Conservation (phyloP, 108 stramenopile genomes). For the Fragilaria radians region DNA sequence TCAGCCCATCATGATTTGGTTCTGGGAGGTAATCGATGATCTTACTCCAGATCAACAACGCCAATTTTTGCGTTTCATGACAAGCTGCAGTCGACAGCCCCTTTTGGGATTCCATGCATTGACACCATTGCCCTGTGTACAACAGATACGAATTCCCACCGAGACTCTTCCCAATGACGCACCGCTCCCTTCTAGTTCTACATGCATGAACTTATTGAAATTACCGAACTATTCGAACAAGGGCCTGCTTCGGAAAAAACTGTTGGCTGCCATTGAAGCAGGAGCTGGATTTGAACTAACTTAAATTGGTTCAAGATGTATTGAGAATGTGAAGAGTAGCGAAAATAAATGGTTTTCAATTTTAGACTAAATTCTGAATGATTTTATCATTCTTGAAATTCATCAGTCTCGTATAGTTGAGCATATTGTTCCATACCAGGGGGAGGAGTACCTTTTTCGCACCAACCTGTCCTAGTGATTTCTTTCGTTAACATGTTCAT, state of each 20-base stretch:
- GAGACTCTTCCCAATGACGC: constrained; percentile 29
- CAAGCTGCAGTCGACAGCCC: constrained; percentile 92
- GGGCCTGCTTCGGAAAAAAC: constrained; percentile 80
- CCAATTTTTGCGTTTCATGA: constrained; percentile 91
- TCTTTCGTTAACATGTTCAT: constrained; percentile 9
- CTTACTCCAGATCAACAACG: constrained; percentile 84
- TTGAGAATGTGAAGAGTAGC: too few species aligned
- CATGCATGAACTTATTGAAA: constrained; percentile 98
- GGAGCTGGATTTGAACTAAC: constrained; percentile 97
- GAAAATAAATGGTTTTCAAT: too few species aligned
- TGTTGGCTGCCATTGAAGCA: constrained; percentile 91
- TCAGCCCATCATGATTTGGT: constrained; percentile 90
- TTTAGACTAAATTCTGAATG: too few species aligned
- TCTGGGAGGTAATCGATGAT: constrained; percentile 79
- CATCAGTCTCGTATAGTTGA: too few species aligned
- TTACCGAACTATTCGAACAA: constrained; percentile 89
- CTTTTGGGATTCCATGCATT: constrained; percentile 89
- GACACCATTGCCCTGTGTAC: constrained; percentile 86
- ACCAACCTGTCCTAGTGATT: not conserved
- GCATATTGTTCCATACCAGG: too few species aligned
- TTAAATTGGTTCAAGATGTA: too few species aligned
- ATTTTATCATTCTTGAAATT: too few species aligned
- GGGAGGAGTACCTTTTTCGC: not conserved
- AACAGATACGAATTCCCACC: constrained; percentile 75
- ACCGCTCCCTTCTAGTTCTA: constrained; percentile 84